Evolutionary conservation across 371 early-diverging fungal species (phyloP).

Genomic region (Mortierella polycephala): DNA sequence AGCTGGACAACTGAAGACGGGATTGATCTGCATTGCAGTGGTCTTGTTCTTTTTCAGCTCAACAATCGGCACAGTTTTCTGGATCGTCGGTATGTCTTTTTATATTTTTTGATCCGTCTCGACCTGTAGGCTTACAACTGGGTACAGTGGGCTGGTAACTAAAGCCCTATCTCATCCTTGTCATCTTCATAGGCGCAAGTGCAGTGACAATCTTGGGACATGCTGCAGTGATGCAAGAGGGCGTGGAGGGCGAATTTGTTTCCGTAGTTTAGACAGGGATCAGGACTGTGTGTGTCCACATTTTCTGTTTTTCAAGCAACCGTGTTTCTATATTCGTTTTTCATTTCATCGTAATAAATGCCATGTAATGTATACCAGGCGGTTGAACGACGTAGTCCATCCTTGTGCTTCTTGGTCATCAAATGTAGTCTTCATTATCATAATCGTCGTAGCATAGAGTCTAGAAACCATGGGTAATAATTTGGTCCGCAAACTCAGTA

Average conservation of each 20-base stretch:
- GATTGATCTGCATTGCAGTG: conserved; percentile 61
- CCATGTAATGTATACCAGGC: too few relatives aligned
- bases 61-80: conserved; percentile 72
- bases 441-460: neutral
- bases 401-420: neutral
- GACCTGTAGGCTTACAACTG: too few relatives aligned
- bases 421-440: conserved; percentile 4
- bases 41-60: conserved; percentile 70
- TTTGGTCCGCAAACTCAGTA: conserved; percentile 8
- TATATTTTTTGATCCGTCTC: too few relatives aligned
- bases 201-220: conserved; percentile 70
- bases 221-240: conserved; percentile 72
- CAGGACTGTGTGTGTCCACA: neutral
- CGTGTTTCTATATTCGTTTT: conserved; percentile 5
- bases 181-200: conserved; percentile 61
- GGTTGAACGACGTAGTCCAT: neutral
- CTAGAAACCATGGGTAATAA: too few relatives aligned
- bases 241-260: conserved; percentile 72
- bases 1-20: conserved; percentile 63
- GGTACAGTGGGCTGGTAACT: too few relatives aligned
- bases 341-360: neutral
- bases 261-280: conserved; percentile 30
- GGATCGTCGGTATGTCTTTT: conserved; percentile 70
- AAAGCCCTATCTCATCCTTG: neutral
- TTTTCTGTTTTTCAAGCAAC: neutral